Conservation (phyloP, 306 rosid genomes). For the Begonia loranthoides region DNA sequence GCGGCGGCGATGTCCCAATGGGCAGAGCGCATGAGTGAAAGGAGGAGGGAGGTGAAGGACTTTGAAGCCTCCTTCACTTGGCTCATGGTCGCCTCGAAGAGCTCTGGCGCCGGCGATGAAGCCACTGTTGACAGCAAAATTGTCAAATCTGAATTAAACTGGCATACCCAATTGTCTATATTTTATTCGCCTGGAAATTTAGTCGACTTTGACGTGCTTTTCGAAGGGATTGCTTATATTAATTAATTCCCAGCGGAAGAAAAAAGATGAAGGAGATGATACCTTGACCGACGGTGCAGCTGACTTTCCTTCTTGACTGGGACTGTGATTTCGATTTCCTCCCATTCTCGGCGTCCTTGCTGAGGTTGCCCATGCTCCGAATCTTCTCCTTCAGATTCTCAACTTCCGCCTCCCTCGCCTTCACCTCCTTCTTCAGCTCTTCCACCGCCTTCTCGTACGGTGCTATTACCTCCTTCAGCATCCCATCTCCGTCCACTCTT, state of each 20-base stretch:
- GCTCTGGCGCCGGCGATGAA: slow-evolving; percentile 48
- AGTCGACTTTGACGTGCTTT: too few species aligned
- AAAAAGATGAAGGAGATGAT: slow-evolving; percentile 2
- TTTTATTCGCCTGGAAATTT: too few species aligned
- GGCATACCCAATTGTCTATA: too few species aligned
- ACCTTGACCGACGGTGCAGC: slow-evolving; percentile 57
- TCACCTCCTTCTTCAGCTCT: slow-evolving; percentile 74
- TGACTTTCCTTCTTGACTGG: slow-evolving; percentile 46
- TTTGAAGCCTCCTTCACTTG: slow-evolving; percentile 73
- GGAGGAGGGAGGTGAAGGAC: slow-evolving; percentile 65
- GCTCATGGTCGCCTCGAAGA: slow-evolving; percentile 54
- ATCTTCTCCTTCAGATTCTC: slow-evolving; percentile 76
- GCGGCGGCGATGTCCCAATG: slow-evolving; percentile 93
- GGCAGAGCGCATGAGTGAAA: slow-evolving; percentile 86
- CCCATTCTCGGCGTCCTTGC: slow-evolving; percentile 23
- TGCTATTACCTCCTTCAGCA: slow-evolving; percentile 76
- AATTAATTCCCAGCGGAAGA: too few species aligned
- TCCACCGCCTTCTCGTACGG: slow-evolving; percentile 93
- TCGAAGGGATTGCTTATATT: too few species aligned
- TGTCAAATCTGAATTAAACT: not conserved
- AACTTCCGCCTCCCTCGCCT: slow-evolving; percentile 63
- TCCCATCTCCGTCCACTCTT: slow-evolving; percentile 10
- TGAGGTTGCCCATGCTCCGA: slow-evolving; percentile 25
- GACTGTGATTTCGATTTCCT: slow-evolving; percentile 61
- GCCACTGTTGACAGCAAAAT: slow-evolving; percentile 28